Percentiles rank a stretch among this genome's conserved stretches.
Conservation (phyloP, 208 protist genomes). For the Naegleria fowleri region DNA sequence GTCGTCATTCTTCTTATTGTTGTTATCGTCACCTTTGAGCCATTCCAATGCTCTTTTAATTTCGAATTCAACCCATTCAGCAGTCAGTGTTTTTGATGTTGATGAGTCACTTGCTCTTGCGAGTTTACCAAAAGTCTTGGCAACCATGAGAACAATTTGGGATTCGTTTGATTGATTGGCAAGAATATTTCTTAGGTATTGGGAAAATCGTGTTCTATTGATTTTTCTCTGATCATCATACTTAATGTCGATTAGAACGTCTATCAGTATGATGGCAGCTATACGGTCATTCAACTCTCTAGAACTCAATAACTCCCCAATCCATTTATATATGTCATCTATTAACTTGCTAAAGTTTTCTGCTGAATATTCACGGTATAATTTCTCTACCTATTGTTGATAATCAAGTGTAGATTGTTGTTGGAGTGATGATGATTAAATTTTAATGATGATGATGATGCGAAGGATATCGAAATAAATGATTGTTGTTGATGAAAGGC, state of each 20-base stretch:
- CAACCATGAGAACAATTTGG: neutral
- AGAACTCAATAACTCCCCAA: neutral
- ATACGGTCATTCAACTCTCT: slow-evolving; percentile 12
- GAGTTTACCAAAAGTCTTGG: slow-evolving; percentile 14
- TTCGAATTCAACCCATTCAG: slow-evolving; percentile 28
- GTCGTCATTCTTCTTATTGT: neutral
- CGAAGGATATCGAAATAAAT: too few relatives aligned
- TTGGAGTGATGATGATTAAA: neutral
- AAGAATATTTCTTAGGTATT: slow-evolving; percentile 1
- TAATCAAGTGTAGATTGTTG: neutral
- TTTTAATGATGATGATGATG: neutral
- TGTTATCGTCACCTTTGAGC: neutral
- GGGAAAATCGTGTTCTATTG: neutral
- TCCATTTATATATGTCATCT: neutral
- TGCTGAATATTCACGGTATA: neutral
- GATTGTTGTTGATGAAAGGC: too few relatives aligned
- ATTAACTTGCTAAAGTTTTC: slow-evolving; percentile 10
- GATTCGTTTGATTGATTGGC: neutral
- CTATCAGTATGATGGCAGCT: neutral
- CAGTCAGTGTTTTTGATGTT: slow-evolving; percentile 11
- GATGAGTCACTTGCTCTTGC: neutral
- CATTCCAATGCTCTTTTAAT: slow-evolving; percentile 27
- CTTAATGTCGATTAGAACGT: slow-evolving; percentile 1
- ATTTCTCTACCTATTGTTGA: neutral
- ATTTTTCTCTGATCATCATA: slow-evolving; percentile 31